These are phyloP conservation scores for Leccinum pellstonianum DNA, from an alignment of 768 basidiomycete genomes.

Conservation along the genomic window DNA sequence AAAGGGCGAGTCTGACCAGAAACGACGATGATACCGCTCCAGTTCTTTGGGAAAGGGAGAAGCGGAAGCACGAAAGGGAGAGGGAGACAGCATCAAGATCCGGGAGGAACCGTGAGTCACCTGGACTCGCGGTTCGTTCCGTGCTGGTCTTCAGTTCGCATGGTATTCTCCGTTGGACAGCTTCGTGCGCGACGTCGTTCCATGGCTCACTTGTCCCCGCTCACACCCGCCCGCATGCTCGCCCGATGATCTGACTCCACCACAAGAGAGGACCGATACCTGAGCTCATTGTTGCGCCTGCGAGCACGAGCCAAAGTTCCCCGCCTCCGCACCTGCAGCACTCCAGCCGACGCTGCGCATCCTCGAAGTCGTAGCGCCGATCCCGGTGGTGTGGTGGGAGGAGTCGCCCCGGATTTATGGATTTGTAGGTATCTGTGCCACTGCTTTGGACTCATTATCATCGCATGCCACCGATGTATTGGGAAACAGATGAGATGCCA, in stretches of 20 bases:
- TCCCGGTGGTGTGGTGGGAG: too few species aligned
- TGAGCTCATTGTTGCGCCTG: slow-evolving; percentile 47
- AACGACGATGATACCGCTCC: neutral
- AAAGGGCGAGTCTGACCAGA: neutral
- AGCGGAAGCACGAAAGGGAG: neutral
- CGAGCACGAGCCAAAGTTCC: slow-evolving; percentile 37
- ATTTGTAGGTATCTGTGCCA: too few species aligned
- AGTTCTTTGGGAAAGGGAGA: neutral
- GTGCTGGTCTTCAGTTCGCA: neutral
- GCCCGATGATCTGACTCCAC: slow-evolving; percentile 30
- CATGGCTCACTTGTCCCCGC: neutral
- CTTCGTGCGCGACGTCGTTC: neutral
- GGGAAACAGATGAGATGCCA: too few species aligned
- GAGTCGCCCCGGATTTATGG: too few species aligned
- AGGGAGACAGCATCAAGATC: slow-evolving; percentile 44
- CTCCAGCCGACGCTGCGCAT: slow-evolving; percentile 67
- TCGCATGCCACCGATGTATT: too few species aligned
- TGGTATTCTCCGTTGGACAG: neutral
- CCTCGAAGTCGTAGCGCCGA: slow-evolving; percentile 46
- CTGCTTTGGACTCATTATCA: too few species aligned
- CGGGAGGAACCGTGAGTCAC: slow-evolving; percentile 58
- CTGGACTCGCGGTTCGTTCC: neutral
- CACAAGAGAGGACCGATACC: slow-evolving; percentile 33
- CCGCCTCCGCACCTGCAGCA: slow-evolving; percentile 51
- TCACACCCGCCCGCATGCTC: neutral